Base-by-base conservation (phyloP, 1,284 basidiomycete genomes). In the Leccinum solheimii region DNA sequence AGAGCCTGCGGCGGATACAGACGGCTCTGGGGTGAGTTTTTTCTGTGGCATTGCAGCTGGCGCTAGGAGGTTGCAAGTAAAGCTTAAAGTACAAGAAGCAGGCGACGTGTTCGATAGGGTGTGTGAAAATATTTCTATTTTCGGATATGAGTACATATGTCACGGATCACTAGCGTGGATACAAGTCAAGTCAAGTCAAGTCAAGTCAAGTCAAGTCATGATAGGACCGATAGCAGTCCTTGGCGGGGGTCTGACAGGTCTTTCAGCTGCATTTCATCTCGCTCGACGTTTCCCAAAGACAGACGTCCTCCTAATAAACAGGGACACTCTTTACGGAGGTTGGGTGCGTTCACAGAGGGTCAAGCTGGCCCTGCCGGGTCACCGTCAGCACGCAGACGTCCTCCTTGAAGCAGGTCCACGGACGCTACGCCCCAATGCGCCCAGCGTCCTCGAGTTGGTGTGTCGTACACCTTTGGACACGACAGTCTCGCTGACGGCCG, bases 361-460 rank as follows among this genome's bases (percentile, higher is more conserved):
- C n/a, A 64, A 75, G 7, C 69, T 40, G 6, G 23, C 55, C 48
- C 43, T 57, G 56, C 55, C 63, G 2, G 67, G 77, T 21, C 80
- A 78, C 11, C 19, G 9, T 2, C 71, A 75, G 52, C 67, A 70
- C 23, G 77, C 75, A 56, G 67, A 77, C 3, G 80, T 91, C 11
- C 68, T 91, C 5, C 78, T 96, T 16, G 95, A 97, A 78, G 82
- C 84, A 32, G 95, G 95, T 0, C 94, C 95, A 36, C 79, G 95
- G 45, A 94, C 91, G 16, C 78, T 97, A 23, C 79, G 94, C 36
- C 92, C 94, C 0, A 87, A 86, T 62, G 86, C 89, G 2, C 82
- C 84, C 62, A 78, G 85, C 3, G 79, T 96, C 63, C 77, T 97
- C 4, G 90, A 95, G 70, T 75, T 98, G 74, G 95, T 95, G 72